Evolutionary conservation across 2,329 filamentous ascomycete genomes (phyloP).

Genomic region (Fusarium albidum): DNA sequence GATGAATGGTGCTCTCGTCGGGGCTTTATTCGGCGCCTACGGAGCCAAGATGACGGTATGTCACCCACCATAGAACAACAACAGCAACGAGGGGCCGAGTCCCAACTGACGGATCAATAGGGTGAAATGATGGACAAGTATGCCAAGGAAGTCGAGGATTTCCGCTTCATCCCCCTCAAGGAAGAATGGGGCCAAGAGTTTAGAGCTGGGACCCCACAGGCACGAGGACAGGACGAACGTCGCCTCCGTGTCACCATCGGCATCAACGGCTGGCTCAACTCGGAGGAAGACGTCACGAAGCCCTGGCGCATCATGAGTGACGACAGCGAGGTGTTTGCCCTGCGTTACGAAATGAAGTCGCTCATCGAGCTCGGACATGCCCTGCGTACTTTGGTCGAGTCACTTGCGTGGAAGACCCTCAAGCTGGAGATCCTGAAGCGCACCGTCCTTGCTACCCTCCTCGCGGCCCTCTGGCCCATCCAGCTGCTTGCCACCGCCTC

Average conservation of each 20-base stretch:
- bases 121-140: constrained; percentile 90
- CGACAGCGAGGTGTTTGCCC: constrained; percentile 81
- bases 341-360: constrained; percentile 83
- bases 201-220: constrained; percentile 27
- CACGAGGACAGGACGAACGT: constrained; percentile 47
- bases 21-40: constrained; percentile 87
- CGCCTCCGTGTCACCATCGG: constrained; percentile 83
- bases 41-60: constrained; percentile 75
- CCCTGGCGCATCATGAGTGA: constrained; percentile 81
- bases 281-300: constrained; percentile 76
- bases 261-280: constrained; percentile 85
- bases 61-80: background rate
- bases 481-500: constrained; percentile 71
- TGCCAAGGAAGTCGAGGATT: constrained; percentile 85
- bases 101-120: constrained; percentile 40
- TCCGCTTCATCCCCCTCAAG: constrained; percentile 77
- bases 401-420: constrained; percentile 77
- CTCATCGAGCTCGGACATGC: constrained; percentile 79
- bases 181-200: constrained; percentile 48
- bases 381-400: constrained; percentile 75
- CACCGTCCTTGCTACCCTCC: constrained; percentile 73
- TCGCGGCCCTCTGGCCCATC: constrained; percentile 75
- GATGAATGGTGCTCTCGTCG: constrained; percentile 85
- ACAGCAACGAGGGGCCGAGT: too few relatives aligned
- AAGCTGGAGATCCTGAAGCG: constrained; percentile 78